Evolutionary conservation across 1,284 basidiomycete genomes (phyloP), one percentile per base, ranked within the genome.

Genomic region (Flammula alnicola): DNA sequence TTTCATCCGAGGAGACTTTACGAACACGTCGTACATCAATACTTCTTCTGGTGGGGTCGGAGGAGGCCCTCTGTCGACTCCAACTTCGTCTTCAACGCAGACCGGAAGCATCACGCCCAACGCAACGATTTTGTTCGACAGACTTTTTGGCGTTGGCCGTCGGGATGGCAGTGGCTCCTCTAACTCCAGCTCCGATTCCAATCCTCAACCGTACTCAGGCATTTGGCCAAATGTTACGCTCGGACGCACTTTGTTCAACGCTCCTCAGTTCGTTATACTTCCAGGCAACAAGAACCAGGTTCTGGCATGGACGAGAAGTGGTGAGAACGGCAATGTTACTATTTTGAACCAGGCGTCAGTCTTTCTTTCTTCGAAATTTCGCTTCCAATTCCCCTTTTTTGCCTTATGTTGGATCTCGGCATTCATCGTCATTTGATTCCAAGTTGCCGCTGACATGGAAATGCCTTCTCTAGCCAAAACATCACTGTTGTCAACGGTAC

Each of bases 221-320:
- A 65, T 68, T 6, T 78, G 66, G 56, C 79, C 80, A 3, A 80
- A 80, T 55, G 68, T 79, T 47, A 88, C 87, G 0, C 69, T 91
- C 45, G 84, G 83, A 3, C 76, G 83, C 32, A 86, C 88, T 0
- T 70, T 84, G 11, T 71, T 88, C 39, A 79, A 77, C 39, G 72
- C 78, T 41, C 61, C 76, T 0, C 50, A 65, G 0, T 58, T 74
- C 14, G 83, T 84, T 3, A 65, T 62, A 25, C 75, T 87, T 1
- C 82, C 83, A 61, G 83, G 76, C 3, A 73, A 73, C 55, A 72
- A 75, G 56, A 71, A 73, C 8, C 86, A 90, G 58, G 89, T 86
- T 5, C 66, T 91, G 9, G 81, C 79, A 0, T 84, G 83, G 84
- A 75, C 80, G 8, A 52, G 64, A 16, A 74, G 71, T 49, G 29